Conservation (phyloP, 306 rosid species). For the Castanopsis chinensis region DNA sequence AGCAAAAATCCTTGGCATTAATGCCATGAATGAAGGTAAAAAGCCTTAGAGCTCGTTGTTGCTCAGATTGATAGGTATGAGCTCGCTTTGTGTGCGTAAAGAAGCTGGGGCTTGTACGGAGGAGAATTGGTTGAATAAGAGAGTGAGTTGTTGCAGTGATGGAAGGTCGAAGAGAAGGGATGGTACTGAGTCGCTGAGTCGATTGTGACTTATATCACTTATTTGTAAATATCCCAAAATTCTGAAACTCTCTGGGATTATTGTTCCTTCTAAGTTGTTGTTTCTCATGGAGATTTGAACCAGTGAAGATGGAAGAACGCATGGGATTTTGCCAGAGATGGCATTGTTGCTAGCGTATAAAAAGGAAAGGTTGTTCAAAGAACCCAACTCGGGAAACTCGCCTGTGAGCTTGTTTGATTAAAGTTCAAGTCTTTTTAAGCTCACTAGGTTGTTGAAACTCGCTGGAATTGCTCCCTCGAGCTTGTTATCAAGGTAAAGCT, state of each 20-base stretch:
- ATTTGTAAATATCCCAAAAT: slow-evolving; percentile 45
- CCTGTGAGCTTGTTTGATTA: slow-evolving; percentile 61
- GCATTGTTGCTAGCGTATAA: slow-evolving; percentile 56
- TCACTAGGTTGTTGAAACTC: slow-evolving; percentile 28
- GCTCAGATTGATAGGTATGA: slow-evolving; percentile 73
- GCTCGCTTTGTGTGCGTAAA: slow-evolving; percentile 22
- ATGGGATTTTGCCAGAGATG: slow-evolving; percentile 46
- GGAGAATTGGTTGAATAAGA: slow-evolving; percentile 61
- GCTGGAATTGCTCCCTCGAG: slow-evolving; percentile 54
- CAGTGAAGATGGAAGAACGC: slow-evolving; percentile 42
- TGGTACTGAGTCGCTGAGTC: slow-evolving; percentile 49
- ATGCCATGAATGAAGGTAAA: slow-evolving; percentile 53
- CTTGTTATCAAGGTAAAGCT: slow-evolving; percentile 66
- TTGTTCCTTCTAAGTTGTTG: slow-evolving; percentile 46
- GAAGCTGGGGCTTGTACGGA: slow-evolving; percentile 36
- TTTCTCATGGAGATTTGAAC: slow-evolving; percentile 64
- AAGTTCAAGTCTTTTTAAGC: slow-evolving; percentile 54
- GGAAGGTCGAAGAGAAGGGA: slow-evolving; percentile 48
- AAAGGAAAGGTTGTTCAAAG: slow-evolving; percentile 42
- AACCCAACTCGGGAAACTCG: slow-evolving; percentile 39
- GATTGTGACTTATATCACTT: slow-evolving; percentile 62
- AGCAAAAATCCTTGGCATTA: slow-evolving; percentile 73
- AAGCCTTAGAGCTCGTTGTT: slow-evolving; percentile 54
- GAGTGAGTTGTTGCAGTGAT: slow-evolving; percentile 65
- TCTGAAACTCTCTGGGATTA: slow-evolving; percentile 30